A percentile compares a stretch with the other conserved stretches of the same genome.
phyloP scores from a whole-genome alignment of 768 basidiomycete genomes.

The Lyophyllum semitale region DNA sequence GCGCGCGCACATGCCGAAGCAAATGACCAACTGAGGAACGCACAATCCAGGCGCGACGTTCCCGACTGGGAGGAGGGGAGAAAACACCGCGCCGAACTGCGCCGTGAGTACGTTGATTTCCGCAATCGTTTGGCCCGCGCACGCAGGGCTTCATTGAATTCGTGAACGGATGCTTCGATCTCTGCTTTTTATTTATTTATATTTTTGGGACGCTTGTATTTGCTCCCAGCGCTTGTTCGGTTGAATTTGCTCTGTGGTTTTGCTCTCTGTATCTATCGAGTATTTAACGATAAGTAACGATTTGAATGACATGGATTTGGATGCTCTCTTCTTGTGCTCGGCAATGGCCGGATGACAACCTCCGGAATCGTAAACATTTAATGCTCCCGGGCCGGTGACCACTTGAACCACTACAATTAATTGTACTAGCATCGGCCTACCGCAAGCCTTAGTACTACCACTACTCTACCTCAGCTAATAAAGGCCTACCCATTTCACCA shows the following conservation, averaged over 20 bases:
- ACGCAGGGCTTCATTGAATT: constrained; percentile 10
- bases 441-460: too few relatives aligned
- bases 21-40: constrained; percentile 21
- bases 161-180: not conserved
- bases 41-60: constrained; percentile 28
- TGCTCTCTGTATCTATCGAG: not conserved
- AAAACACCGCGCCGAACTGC: constrained; percentile 29
- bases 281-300: not conserved
- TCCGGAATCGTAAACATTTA: too few relatives aligned
- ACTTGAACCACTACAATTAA: too few relatives aligned
- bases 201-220: not conserved
- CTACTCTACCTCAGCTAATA: too few relatives aligned
- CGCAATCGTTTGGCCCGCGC: constrained; percentile 10
- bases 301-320: not conserved
- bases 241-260: not conserved
- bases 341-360: too few relatives aligned
- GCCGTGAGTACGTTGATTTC: constrained; percentile 27
- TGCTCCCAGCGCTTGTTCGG: not conserved
- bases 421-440: too few relatives aligned
- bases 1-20: constrained; percentile 32
- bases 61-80: constrained; percentile 36
- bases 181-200: not conserved
- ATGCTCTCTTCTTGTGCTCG: not conserved
- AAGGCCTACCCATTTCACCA: too few relatives aligned
- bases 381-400: too few relatives aligned